Percentiles rank a stretch among this genome's conserved stretches.
phyloP scores from a whole-genome alignment of 129 eudicot genomes.

The Ambrosia trifida region DNA sequence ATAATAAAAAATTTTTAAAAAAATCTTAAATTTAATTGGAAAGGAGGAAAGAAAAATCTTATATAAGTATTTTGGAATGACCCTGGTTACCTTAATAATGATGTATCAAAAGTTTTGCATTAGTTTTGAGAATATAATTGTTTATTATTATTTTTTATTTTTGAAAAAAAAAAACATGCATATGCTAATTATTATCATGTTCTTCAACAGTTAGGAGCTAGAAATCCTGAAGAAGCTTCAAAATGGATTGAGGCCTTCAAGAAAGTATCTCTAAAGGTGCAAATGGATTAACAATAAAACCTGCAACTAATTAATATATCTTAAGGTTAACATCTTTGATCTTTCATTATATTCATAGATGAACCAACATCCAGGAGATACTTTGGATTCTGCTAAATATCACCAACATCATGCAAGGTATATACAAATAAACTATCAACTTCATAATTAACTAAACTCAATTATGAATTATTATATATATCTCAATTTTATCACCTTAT shows the following conservation, averaged over 20 bases:
- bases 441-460: neutral
- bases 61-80: no score
- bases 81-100: no score
- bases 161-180: neutral
- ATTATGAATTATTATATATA: neutral
- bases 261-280: slow-evolving; percentile 27
- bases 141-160: no score
- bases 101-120: no score
- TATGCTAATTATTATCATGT: neutral
- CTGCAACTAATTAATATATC: neutral
- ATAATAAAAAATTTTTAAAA: no score
- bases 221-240: slow-evolving; percentile 38
- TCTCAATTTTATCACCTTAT: neutral
- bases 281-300: neutral
- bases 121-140: no score
- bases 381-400: neutral
- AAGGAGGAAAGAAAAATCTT: no score
- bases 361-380: neutral
- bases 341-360: neutral
- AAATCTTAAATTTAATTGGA: no score
- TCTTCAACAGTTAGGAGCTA: slow-evolving; percentile 29
- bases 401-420: neutral
- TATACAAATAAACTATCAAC: neutral
- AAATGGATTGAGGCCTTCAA: slow-evolving; percentile 29
- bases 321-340: neutral